Percentiles rank a stretch among this genome's conserved stretches.
These are phyloP conservation scores for Prunus persica DNA, from an alignment of 306 rosid genomes.

Conservation along the genomic window Prunus_persica_NCBIv2 NC_034011.1:7253001-7253500, in stretches of 20 bases:
- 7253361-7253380: not conserved
- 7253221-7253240: not conserved
- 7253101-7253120: conserved; percentile 62
- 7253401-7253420: not conserved
- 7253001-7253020: conserved; percentile 13
- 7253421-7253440: not conserved
- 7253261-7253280: not conserved
- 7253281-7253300: not conserved
- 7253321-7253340: not conserved
- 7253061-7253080: conserved; percentile 97
- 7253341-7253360: not conserved
- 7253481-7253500: not conserved
- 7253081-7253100: conserved; percentile 96
- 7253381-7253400: not conserved
- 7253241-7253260: not conserved
- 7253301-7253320: not conserved
- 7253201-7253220: not conserved
- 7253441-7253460: not conserved
- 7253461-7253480: not conserved
- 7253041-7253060: conserved; percentile 93
- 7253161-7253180: not conserved
- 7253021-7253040: conserved; percentile 35
- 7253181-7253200: not conserved
- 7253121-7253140: not conserved
- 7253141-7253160: conserved; percentile 1